phyloP scores from a whole-genome alignment of 1,284 basidiomycete genomes.

The Ustilago bromivora region DNA sequence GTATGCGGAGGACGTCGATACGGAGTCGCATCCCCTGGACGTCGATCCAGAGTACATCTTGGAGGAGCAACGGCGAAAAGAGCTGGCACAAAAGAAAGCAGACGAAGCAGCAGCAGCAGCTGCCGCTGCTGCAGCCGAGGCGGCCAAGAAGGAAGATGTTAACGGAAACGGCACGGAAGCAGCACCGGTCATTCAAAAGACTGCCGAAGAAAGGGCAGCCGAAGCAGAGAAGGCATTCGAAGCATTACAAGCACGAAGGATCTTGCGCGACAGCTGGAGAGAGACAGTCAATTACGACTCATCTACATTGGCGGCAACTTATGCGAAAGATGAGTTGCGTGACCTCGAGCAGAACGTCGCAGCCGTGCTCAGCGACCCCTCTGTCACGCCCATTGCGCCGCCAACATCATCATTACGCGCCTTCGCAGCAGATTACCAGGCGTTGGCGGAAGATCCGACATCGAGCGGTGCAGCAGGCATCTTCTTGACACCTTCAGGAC shows the following conservation, averaged over 20 bases:
- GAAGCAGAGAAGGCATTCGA: constrained; percentile 52
- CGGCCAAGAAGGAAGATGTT: constrained; percentile 16
- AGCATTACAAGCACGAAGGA: constrained; percentile 44
- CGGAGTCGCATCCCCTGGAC: constrained; percentile 21
- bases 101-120: constrained; percentile 42
- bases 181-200: constrained; percentile 27
- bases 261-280: constrained; percentile 46
- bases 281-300: constrained; percentile 35
- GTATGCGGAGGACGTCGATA: neutral
- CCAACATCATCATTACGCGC: constrained; percentile 53
- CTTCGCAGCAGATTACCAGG: constrained; percentile 59
- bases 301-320: constrained; percentile 41
- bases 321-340: constrained; percentile 33
- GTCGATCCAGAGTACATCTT: constrained; percentile 44
- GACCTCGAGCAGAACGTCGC: constrained; percentile 33
- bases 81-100: constrained; percentile 43
- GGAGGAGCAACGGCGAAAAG: constrained; percentile 36
- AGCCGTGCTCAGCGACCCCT: constrained; percentile 26
- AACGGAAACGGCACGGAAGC: constrained; percentile 18
- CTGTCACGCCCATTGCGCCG: constrained; percentile 29
- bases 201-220: constrained; percentile 49
- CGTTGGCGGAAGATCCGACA: constrained; percentile 51
- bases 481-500: constrained; percentile 55
- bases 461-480: constrained; percentile 39
- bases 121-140: constrained; percentile 26